These are phyloP conservation scores for Nicotiana otophora DNA, from an alignment of 257 asterid genomes.

Conservation along the genomic window DNA sequence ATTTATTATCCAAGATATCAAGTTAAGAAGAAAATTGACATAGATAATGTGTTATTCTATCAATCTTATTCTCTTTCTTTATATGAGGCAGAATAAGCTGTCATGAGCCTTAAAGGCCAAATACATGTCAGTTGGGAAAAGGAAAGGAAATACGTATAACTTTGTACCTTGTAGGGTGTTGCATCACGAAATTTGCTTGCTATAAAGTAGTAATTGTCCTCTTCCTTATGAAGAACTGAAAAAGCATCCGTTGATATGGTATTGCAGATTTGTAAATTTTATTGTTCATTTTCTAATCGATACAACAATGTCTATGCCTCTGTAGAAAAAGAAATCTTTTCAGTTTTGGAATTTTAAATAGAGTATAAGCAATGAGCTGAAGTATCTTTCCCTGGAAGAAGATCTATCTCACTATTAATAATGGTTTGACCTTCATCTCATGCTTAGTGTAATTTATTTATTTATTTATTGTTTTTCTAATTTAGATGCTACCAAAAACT, in stretches of 20 bases:
- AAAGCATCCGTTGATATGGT: not conserved
- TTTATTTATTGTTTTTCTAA: too few species aligned
- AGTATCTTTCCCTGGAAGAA: not conserved
- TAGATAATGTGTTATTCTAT: not conserved
- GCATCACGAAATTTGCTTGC: not conserved
- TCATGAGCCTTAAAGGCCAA: not conserved
- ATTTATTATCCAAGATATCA: not conserved
- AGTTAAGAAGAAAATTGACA: not conserved
- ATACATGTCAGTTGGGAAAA: not conserved
- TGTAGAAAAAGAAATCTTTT: not conserved
- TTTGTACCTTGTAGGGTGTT: not conserved
- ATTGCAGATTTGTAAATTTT: not conserved
- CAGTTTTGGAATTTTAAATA: not conserved
- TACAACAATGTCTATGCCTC: not conserved
- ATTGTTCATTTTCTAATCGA: not conserved
- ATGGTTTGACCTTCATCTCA: not conserved
- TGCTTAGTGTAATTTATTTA: not conserved
- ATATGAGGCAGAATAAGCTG: not conserved
- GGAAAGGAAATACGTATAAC: not conserved
- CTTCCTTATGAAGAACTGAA: slow-evolving; percentile 1
- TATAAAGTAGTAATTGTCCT: not conserved
- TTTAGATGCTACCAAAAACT: not conserved
- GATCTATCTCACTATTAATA: not conserved
- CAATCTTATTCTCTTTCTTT: not conserved
- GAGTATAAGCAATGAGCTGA: not conserved